phyloP scores from a whole-genome alignment of 345 rosid genomes.

The Populus tremula region DNA sequence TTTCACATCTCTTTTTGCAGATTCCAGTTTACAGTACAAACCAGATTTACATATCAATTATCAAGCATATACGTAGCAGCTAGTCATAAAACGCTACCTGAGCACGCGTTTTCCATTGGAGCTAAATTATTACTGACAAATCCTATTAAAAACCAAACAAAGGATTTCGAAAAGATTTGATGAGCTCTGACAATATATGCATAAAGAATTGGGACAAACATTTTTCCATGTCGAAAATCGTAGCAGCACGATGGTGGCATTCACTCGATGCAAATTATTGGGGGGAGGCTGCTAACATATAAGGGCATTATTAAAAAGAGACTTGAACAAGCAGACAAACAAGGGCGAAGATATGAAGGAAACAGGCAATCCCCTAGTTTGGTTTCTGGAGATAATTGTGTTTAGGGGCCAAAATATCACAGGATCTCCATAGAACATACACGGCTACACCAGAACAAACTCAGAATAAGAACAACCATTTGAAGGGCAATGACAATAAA shows the following conservation, averaged over 20 bases:
- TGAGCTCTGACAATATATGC: not conserved
- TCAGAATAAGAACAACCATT: not conserved
- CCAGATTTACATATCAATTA: not conserved
- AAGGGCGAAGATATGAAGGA: not conserved
- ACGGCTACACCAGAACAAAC: not conserved
- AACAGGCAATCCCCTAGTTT: not conserved
- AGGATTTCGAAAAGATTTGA: not conserved
- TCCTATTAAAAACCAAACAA: not conserved
- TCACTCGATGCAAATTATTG: no score
- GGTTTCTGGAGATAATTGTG: not conserved
- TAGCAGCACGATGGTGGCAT: no score
- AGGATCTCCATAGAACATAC: not conserved
- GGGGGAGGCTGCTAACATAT: no score
- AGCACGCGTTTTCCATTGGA: not conserved
- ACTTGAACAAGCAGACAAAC: not conserved
- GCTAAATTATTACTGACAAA: not conserved
- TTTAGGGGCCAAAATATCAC: not conserved
- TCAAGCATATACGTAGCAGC: not conserved
- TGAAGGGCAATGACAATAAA: not conserved
- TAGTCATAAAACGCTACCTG: not conserved
- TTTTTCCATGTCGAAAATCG: not conserved
- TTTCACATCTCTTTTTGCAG: not conserved
- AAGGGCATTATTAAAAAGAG: no score
- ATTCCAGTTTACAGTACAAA: not conserved
- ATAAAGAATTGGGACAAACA: not conserved